Evolutionary conservation across 2,329 filamentous ascomycete genomes (phyloP).

Genomic region (Volutella citrinella): DNA sequence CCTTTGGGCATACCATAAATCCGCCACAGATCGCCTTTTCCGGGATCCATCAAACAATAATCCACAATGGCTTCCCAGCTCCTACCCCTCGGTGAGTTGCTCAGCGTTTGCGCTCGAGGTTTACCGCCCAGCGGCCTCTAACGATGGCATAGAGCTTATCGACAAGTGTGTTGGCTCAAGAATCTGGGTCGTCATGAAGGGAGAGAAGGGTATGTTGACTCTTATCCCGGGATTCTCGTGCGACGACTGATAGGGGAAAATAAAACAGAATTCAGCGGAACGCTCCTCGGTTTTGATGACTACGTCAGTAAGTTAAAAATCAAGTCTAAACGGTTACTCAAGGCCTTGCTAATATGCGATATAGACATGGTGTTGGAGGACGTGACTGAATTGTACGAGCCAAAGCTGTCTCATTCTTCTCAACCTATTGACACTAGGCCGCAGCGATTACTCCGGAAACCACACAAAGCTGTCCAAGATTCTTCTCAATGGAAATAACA

Average conservation of each 20-base stretch:
- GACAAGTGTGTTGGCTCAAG: conserved; percentile 97
- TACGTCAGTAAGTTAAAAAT: conserved; percentile 93
- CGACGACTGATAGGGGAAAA: no score
- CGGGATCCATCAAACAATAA: no score
- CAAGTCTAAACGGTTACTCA: no score
- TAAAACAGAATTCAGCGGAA: conserved; percentile 94
- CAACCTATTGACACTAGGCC: background rate
- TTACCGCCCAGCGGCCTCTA: conserved; percentile 10
- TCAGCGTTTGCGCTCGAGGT: conserved; percentile 1
- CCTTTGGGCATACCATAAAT: no score
- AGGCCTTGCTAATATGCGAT: no score
- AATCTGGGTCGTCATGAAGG: conserved; percentile 99
- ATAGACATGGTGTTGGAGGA: conserved; percentile 98
- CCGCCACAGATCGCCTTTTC: no score
- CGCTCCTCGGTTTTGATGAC: conserved; percentile 93
- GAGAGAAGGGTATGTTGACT: conserved; percentile 74
- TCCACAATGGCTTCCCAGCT: conserved; percentile 72
- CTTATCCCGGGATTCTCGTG: no score
- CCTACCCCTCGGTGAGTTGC: conserved; percentile 61
- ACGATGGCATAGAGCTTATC: conserved; percentile 71
- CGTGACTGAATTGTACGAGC: conserved; percentile 85
- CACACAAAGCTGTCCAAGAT: conserved; percentile 92
- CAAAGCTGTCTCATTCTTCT: background rate
- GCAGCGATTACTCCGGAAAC: conserved; percentile 86
- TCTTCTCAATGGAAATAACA: conserved; percentile 94